Evolutionary conservation across 2,329 filamentous ascomycete species (phyloP), one percentile per base, ranked within the genome.

Genomic region (Ceratocystis lukuohia): DNA sequence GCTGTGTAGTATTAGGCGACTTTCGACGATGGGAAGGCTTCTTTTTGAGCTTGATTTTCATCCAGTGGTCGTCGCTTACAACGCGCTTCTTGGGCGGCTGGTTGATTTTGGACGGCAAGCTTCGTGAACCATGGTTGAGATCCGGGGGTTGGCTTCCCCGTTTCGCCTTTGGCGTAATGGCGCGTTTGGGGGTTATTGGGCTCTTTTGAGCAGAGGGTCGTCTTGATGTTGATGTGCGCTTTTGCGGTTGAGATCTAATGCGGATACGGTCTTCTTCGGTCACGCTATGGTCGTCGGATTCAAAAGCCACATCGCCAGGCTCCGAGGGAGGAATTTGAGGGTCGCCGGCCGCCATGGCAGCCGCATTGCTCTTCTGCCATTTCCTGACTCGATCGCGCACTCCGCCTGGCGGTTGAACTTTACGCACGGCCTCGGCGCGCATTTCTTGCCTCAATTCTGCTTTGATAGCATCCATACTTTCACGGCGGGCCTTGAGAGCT

Each of bases 31-130:
- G 61, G 17, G 69, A 74, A 7, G 80, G 75, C 66, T 74, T 80
- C 67, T 78, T 80, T 68, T 80, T 81, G 68, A 79, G 80, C 69
- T 81, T 82, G 74, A 76, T 75, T 68, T 85, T 86, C 76, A 84
- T 84, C 89, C 93, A 97, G 76, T 96, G 89, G 65, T 89, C 88
- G 76, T 97, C 93, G 74, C 92, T 96, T 69, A 96, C 85, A 65
- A 97, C 90, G 69, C 92, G 85, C 80, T 96, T 96, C 77, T 90
- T 91, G 17, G 93, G 93, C 59, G 89, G 84, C 62, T 80, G 75
- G 64, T 84, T 74, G 71, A 53, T 72, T 69, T 64, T 73, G 68
- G 62, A 75, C 74, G 41, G 68, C 67, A 57, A 70, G 67, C 59
- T 70, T 67, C 59, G 66, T 64, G 28, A 68, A 7, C 66, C 66